Evolutionary conservation across 2,329 filamentous ascomycete species (phyloP).

Genomic region (Didymella lethalis): DNA sequence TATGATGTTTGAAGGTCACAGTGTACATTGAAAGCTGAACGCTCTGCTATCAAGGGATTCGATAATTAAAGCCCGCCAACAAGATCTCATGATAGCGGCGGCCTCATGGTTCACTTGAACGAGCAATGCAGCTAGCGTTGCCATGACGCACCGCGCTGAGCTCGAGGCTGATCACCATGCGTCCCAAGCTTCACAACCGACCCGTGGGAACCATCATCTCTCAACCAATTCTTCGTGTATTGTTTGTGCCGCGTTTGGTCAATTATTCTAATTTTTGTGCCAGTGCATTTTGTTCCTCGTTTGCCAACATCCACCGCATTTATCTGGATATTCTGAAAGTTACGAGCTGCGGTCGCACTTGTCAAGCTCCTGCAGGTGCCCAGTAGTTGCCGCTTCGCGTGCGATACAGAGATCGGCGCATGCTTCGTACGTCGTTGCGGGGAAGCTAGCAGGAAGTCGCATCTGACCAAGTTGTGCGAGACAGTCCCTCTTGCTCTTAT

Average conservation of each 20-base stretch:
- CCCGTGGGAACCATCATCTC: constrained; percentile 20
- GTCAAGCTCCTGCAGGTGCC: constrained; percentile 29
- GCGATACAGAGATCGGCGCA: constrained; percentile 31
- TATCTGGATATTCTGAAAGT: background rate
- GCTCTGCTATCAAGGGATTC: background rate
- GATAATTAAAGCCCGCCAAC: background rate
- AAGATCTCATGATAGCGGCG: background rate
- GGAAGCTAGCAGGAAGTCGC: constrained; percentile 32
- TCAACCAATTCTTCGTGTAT: constrained; percentile 25
- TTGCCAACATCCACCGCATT: background rate
- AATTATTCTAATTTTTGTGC: constrained; percentile 15
- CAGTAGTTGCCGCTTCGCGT: constrained; percentile 32
- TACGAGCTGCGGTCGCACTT: constrained; percentile 1
- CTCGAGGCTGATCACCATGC: constrained; percentile 9
- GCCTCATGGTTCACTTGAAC: constrained; percentile 11
- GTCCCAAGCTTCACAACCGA: constrained; percentile 6
- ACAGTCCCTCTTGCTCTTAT: constrained; percentile 3
- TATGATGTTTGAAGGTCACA: background rate
- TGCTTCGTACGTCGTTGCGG: constrained; percentile 33
- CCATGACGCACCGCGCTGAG: constrained; percentile 14
- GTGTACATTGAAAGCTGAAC: background rate
- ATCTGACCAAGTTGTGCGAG: constrained; percentile 19
- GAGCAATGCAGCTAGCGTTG: constrained; percentile 4
- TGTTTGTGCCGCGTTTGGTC: constrained; percentile 18
- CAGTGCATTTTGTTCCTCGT: constrained; percentile 9